phyloP scores from a whole-genome alignment of 139 green algal genomes.

The Coelastrella sp. region DNA sequence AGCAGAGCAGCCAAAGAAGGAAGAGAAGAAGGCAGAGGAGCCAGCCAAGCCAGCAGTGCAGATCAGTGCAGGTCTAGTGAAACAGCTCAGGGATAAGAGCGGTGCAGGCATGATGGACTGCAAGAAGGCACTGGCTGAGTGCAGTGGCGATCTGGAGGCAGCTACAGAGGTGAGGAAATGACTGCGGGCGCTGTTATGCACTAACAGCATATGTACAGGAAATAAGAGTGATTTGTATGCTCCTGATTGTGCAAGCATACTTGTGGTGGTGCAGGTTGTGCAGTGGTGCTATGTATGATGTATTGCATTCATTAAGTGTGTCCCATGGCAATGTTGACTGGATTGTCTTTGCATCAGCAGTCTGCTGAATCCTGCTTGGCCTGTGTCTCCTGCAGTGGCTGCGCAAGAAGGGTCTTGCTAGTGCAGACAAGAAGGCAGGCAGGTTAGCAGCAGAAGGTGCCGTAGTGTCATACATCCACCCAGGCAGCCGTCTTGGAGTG shows the following conservation, averaged over 20 bases:
- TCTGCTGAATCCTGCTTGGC: neutral
- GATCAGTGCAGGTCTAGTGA: constrained; percentile 83
- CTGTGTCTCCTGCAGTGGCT: constrained; percentile 70
- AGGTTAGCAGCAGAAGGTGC: constrained; percentile 85
- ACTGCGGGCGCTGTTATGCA: too few species aligned
- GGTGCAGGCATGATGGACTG: constrained; percentile 99
- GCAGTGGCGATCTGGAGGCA: constrained; percentile 83
- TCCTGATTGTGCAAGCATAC: too few species aligned
- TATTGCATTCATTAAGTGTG: too few species aligned
- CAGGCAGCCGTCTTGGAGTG: constrained; percentile 87
- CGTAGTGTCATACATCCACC: constrained; percentile 95
- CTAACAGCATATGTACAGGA: too few species aligned
- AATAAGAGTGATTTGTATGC: too few species aligned
- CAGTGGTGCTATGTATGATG: too few species aligned
- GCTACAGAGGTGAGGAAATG: constrained; percentile 53
- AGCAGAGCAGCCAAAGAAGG: constrained; percentile 66
- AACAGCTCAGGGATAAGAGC: constrained; percentile 88
- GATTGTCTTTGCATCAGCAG: neutral
- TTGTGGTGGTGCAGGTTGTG: too few species aligned
- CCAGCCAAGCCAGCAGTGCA: constrained; percentile 52
- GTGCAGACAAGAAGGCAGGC: constrained; percentile 96
- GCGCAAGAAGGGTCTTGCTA: constrained; percentile 97
- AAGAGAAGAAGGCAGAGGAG: constrained; percentile 31
- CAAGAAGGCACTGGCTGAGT: constrained; percentile 94
- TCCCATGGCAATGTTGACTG: neutral